Evolutionary conservation across 2,329 filamentous ascomycete genomes (phyloP).

Genomic region (Aspergillus transmontanensis): DNA sequence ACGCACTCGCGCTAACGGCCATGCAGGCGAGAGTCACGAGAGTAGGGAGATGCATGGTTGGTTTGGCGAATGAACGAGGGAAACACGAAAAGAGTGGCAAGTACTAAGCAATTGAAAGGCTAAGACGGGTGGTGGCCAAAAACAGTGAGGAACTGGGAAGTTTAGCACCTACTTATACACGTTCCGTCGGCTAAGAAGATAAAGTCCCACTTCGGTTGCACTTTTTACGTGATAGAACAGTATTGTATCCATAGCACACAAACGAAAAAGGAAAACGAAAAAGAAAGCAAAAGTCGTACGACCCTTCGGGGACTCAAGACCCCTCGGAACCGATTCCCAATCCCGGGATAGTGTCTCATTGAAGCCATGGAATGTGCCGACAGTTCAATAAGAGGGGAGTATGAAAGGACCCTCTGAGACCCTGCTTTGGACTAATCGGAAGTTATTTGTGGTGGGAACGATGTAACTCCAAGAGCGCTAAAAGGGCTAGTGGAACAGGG

Average conservation of each 20-base stretch:
- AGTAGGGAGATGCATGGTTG: not conserved
- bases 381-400: not conserved
- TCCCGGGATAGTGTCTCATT: not conserved
- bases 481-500: not conserved
- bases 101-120: not conserved
- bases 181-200: not conserved
- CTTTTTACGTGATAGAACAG: not conserved
- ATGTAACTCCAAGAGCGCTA: slow-evolving; percentile 4
- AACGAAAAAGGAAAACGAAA: not conserved
- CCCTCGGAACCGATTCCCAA: not conserved
- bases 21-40: slow-evolving; percentile 6
- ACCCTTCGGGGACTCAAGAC: not conserved
- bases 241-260: not conserved
- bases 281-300: not conserved
- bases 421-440: not conserved
- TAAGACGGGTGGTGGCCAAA: not conserved
- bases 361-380: not conserved
- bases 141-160: not conserved
- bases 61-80: not conserved
- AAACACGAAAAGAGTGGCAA: not conserved
- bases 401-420: not conserved
- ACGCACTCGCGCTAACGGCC: slow-evolving; percentile 5
- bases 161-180: not conserved
- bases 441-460: not conserved
- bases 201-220: too few relatives aligned